Percentiles rank a stretch among this genome's conserved stretches.
These are phyloP conservation scores for Durotheca rogersii DNA, from an alignment of 495 filamentous ascomycete species.

Conservation along the genomic window DNA sequence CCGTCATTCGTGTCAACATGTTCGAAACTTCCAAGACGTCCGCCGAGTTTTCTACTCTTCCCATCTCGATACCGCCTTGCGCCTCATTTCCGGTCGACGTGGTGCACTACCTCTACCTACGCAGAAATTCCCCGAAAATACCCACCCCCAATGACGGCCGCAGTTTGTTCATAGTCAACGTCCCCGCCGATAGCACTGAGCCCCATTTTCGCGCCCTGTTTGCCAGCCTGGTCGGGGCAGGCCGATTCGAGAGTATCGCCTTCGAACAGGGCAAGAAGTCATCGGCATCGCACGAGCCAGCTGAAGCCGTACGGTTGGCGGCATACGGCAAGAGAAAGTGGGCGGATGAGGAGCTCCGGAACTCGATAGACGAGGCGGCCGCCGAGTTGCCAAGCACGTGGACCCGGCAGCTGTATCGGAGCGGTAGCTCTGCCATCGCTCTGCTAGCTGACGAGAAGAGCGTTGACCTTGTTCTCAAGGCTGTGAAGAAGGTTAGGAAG, in stretches of 20 bases:
- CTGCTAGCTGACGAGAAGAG: slow-evolving; percentile 79
- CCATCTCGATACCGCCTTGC: slow-evolving; percentile 62
- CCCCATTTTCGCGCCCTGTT: slow-evolving; percentile 74
- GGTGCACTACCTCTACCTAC: slow-evolving; percentile 84
- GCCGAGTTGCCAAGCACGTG: slow-evolving; percentile 66
- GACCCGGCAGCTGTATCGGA: slow-evolving; percentile 68
- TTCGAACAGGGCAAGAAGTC: slow-evolving; percentile 60
- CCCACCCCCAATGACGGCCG: slow-evolving; percentile 69
- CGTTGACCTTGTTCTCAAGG: slow-evolving; percentile 70
- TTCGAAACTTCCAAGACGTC: slow-evolving; percentile 12
- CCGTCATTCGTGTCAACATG: slow-evolving; percentile 36
- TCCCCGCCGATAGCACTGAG: slow-evolving; percentile 82
- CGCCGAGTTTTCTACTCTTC: slow-evolving; percentile 53
- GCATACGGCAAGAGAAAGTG: slow-evolving; percentile 71
- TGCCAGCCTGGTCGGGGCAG: slow-evolving; percentile 64
- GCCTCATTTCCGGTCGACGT: slow-evolving; percentile 57
- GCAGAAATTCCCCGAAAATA: slow-evolving; percentile 74
- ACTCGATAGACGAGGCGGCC: slow-evolving; percentile 52
- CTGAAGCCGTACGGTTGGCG: slow-evolving; percentile 42
- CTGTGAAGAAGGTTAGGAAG: slow-evolving; percentile 62
- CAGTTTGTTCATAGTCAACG: slow-evolving; percentile 82
- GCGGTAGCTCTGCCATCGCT: slow-evolving; percentile 76
- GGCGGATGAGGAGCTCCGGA: slow-evolving; percentile 51
- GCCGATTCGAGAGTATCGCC: slow-evolving; percentile 69
- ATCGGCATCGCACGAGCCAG: slow-evolving; percentile 36